Percentiles rank a stretch among this genome's conserved stretches.
Conservation (phyloP, 805 yeast genomes). For the Yarrowia sp. region DNA sequence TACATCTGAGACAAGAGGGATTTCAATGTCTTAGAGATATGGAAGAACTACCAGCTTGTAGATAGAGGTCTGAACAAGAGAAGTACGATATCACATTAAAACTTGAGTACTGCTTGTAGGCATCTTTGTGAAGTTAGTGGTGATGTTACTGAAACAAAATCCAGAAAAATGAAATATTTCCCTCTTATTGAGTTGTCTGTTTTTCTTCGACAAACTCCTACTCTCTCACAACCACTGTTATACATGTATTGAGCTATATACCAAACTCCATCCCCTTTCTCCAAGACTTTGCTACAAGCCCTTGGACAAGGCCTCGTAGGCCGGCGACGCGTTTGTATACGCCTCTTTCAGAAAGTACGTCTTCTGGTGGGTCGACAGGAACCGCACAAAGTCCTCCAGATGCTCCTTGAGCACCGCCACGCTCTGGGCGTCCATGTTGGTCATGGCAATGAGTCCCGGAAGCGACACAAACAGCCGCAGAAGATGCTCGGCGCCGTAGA, state of each 20-base stretch:
- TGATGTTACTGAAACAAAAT: too few species aligned
- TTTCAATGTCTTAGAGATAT: too few species aligned
- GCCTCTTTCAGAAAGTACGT: slow-evolving; percentile 51
- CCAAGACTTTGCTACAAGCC: slow-evolving; percentile 40
- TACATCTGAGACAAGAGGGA: too few species aligned
- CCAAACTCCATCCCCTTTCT: too few species aligned
- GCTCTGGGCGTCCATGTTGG: slow-evolving; percentile 82
- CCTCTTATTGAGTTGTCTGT: too few species aligned
- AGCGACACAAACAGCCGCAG: slow-evolving; percentile 76
- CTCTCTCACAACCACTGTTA: slow-evolving; percentile 7
- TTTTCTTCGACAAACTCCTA: too few species aligned
- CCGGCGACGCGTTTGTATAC: slow-evolving; percentile 61
- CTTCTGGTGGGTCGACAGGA: slow-evolving; percentile 56
- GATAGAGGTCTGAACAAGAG: too few species aligned
- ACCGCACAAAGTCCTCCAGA: slow-evolving; percentile 62
- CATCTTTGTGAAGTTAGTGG: too few species aligned
- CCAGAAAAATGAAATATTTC: too few species aligned
- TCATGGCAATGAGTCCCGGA: slow-evolving; percentile 82
- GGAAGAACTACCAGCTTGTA: too few species aligned
- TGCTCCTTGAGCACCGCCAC: slow-evolving; percentile 61
- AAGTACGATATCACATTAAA: too few species aligned
- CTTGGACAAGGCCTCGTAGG: slow-evolving; percentile 52
- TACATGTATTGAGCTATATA: slow-evolving; percentile 19
- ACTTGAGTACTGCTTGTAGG: too few species aligned
- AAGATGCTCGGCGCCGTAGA: slow-evolving; percentile 85